These are phyloP conservation scores for Dactylonectria estremocensis DNA, from an alignment of 2,329 filamentous ascomycete genomes.

Conservation along the genomic window DNA sequence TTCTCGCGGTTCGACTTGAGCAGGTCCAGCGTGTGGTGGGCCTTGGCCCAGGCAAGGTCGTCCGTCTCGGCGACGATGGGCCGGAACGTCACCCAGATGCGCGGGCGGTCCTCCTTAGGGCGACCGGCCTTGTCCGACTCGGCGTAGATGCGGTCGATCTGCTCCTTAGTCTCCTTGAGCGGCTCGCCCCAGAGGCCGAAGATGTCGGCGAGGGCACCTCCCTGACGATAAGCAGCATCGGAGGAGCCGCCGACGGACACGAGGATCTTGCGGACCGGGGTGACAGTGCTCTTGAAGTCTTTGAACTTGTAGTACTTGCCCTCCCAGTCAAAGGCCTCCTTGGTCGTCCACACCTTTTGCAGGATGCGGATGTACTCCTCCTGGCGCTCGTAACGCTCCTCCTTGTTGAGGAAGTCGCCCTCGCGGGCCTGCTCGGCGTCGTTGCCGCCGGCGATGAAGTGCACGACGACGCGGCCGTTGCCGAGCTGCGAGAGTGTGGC, in stretches of 20 bases:
- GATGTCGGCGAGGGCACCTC: slow-evolving; percentile 72
- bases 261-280: slow-evolving; percentile 67
- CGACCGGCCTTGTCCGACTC: slow-evolving; percentile 72
- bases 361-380: slow-evolving; percentile 76
- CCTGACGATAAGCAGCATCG: slow-evolving; percentile 71
- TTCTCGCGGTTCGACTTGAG: slow-evolving; percentile 61
- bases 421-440: slow-evolving; percentile 73
- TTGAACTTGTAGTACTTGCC: slow-evolving; percentile 73
- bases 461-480: slow-evolving; percentile 70
- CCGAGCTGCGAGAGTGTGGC: slow-evolving; percentile 74
- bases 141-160: slow-evolving; percentile 73
- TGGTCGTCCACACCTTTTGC: slow-evolving; percentile 69
- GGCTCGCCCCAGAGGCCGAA: slow-evolving; percentile 77
- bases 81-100: slow-evolving; percentile 76
- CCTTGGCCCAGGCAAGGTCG: slow-evolving; percentile 74
- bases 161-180: slow-evolving; percentile 74
- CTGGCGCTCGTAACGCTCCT: slow-evolving; percentile 69
- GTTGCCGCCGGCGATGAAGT: slow-evolving; percentile 75
- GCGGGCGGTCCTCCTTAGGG: slow-evolving; percentile 61
- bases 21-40: slow-evolving; percentile 68
- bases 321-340: slow-evolving; percentile 74
- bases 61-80: slow-evolving; percentile 74
- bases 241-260: slow-evolving; percentile 74
- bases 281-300: slow-evolving; percentile 68
- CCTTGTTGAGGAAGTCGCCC: slow-evolving; percentile 72